A percentile compares a stretch with the other conserved stretches of the same genome.
phyloP scores from a whole-genome alignment of 1,284 basidiomycete species.

The Irpex sp. region DNA sequence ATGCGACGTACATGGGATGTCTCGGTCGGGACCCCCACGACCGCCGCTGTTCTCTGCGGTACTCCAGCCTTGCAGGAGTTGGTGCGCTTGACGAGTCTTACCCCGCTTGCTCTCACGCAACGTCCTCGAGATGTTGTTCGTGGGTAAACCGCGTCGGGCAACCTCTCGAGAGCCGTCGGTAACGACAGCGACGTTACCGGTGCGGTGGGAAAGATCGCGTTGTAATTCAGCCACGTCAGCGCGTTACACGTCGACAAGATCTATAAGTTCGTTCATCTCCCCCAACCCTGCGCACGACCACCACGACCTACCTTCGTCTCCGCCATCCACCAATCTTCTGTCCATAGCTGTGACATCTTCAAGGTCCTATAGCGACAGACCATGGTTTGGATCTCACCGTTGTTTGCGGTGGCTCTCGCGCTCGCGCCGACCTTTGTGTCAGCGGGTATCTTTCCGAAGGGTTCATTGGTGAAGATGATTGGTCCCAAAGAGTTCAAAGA shows the following conservation, averaged over 20 bases:
- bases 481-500: constrained; percentile 72
- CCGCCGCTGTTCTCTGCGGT: background rate
- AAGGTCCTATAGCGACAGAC: background rate
- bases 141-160: constrained; percentile 17
- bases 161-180: constrained; percentile 16
- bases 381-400: constrained; percentile 26
- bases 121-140: constrained; percentile 20
- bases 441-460: constrained; percentile 72
- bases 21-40: background rate
- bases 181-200: constrained; percentile 19
- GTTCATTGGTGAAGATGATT: constrained; percentile 72
- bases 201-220: constrained; percentile 22
- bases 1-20: background rate
- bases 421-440: constrained; percentile 52
- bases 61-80: background rate
- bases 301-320: background rate
- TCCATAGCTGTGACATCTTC: background rate
- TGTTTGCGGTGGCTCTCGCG: constrained; percentile 29
- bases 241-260: constrained; percentile 7
- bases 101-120: background rate
- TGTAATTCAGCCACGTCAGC: constrained; percentile 27
- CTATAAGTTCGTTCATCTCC: constrained; percentile 8
- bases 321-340: background rate
- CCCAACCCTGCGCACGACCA: background rate
- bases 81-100: background rate